A percentile compares a stretch with the other conserved stretches of the same genome.
Conservation (phyloP, 805 yeast species). For the Saturnispora besseyi region DNA sequence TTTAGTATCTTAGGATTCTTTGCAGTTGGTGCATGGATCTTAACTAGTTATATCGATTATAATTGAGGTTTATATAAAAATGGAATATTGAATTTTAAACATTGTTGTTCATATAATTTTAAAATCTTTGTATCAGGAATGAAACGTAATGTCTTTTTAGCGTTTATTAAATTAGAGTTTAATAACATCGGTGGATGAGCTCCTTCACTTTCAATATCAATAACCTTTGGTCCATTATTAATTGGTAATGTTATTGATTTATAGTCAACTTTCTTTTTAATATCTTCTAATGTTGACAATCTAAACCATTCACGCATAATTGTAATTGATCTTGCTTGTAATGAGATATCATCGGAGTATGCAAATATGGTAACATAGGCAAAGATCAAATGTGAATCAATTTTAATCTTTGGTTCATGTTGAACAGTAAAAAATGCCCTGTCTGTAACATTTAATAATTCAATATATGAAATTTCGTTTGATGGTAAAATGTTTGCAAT, state of each 20-base stretch:
- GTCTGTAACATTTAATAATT: constrained; percentile 18
- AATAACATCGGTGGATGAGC: constrained; percentile 3
- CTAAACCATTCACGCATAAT: constrained; percentile 24
- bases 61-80: constrained; percentile 6
- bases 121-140: constrained; percentile 17
- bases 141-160: constrained; percentile 16
- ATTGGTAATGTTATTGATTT: not conserved
- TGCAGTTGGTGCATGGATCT: constrained; percentile 36
- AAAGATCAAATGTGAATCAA: constrained; percentile 17
- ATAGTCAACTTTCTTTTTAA: constrained; percentile 11
- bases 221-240: constrained; percentile 4
- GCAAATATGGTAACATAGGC: constrained; percentile 22
- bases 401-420: constrained; percentile 10
- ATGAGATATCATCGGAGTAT: constrained; percentile 20
- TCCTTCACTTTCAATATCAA: not conserved
- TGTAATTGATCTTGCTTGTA: constrained; percentile 20
- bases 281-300: constrained; percentile 19
- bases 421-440: constrained; percentile 17
- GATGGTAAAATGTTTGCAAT: constrained; percentile 12
- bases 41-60: constrained; percentile 3
- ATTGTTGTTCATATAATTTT: constrained; percentile 15
- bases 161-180: constrained; percentile 16
- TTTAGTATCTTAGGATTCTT: constrained; percentile 47
- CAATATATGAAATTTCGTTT: constrained; percentile 9
- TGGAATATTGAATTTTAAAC: constrained; percentile 14